Conservation (phyloP, 202 grass and related monocot species). For the Zizania palustris region DNA sequence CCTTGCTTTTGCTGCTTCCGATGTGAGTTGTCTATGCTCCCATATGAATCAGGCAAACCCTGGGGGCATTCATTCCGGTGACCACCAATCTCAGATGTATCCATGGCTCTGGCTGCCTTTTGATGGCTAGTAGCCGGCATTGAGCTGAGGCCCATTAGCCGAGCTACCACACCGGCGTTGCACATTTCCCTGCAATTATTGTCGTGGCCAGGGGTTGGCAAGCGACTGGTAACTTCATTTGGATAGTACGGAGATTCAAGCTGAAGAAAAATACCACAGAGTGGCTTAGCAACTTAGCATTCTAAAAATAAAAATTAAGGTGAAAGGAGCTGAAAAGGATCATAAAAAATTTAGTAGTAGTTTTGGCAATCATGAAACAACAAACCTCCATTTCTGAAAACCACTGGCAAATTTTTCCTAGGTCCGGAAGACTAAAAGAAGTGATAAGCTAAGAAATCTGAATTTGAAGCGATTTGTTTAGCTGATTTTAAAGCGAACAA, state of each 20-base stretch:
- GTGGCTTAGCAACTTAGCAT: constrained; percentile 10
- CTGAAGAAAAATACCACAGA: constrained; percentile 34
- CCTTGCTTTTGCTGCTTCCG: constrained; percentile 51
- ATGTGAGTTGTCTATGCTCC: constrained; percentile 37
- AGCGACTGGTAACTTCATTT: constrained; percentile 27
- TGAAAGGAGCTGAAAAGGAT: background rate
- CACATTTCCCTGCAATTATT: constrained; percentile 34
- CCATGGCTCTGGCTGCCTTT: constrained; percentile 1
- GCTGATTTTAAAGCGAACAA: background rate
- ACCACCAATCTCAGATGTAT: background rate
- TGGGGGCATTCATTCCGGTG: constrained; percentile 9
- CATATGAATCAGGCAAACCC: background rate
- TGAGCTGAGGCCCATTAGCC: constrained; percentile 72
- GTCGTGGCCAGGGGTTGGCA: constrained; percentile 20
- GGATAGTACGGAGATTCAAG: constrained; percentile 43
- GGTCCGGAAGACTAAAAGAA: background rate
- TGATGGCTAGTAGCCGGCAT: constrained; percentile 49
- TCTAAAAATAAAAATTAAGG: background rate
- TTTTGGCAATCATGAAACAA: background rate
- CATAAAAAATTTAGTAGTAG: background rate
- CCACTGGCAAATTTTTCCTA: background rate
- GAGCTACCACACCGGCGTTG: constrained; percentile 55
- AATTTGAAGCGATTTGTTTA: background rate
- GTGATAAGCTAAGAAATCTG: background rate
- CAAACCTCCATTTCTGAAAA: constrained; percentile 1